These are phyloP conservation scores for Aphanomyces stellatus DNA, from an alignment of 352 stramenopile genomes.

Conservation along the genomic window DNA sequence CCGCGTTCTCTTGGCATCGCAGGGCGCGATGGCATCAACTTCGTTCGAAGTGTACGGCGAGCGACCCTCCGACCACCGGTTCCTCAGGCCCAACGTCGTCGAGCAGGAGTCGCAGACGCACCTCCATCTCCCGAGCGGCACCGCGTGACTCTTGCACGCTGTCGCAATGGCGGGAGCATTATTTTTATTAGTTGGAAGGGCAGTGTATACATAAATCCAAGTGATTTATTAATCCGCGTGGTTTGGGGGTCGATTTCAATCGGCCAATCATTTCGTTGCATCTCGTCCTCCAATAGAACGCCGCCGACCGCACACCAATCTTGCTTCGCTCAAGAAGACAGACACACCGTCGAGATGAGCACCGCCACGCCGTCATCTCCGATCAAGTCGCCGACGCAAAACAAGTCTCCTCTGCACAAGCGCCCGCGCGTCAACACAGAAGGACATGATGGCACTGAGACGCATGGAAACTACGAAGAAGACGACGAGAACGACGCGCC, in stretches of 20 bases:
- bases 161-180: no score
- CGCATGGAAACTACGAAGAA: background rate
- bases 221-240: no score
- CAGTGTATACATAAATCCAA: no score
- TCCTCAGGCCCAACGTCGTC: background rate
- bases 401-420: background rate
- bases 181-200: no score
- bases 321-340: no score
- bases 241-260: background rate
- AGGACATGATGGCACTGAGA: background rate
- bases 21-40: background rate
- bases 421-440: constrained; percentile 1
- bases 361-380: background rate
- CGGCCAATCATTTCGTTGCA: background rate
- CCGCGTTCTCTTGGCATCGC: background rate
- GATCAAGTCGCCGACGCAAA: background rate
- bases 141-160: no score
- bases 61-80: background rate
- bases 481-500: background rate
- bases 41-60: background rate
- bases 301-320: background rate
- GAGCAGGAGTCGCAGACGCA: background rate
- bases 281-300: background rate
- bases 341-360: background rate
- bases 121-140: background rate